Evolutionary conservation across 176 grass and related monocot genomes (phyloP), one percentile per base, ranked within the genome.

Genomic region (Aegilops sharonensis): DNA sequence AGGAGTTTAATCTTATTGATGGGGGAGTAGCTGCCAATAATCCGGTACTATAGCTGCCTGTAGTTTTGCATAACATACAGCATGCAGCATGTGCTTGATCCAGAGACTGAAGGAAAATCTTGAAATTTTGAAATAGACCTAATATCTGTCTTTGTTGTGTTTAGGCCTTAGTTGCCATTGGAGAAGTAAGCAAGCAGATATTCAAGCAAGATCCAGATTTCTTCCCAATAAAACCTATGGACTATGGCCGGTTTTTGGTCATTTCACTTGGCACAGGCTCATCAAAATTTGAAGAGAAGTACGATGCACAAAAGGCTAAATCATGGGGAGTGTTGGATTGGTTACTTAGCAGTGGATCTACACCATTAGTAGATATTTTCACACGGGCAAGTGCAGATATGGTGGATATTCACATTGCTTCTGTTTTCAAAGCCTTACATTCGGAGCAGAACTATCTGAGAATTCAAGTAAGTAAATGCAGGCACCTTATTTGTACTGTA

Each of bases 1-100:
- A 85, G 85, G 91, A 98, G 81, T 98, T 98, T 88, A 81, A 98
- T 88, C 88, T 93, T 74, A 91, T 95, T 85, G 95, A 95, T 59
- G 95, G 93, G 64, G 95, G 93, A 74, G 86, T 95, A 25, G 91
- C 93, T 69, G 89, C 93, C 78, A 98, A 98, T 88, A 98, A 98
- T 87, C 95, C 88, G 23, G 93, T 93, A 93, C 29, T 11, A 64
- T 75, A 74, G 42, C 52, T 63, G 27, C 76, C 25, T 79, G 31
- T 85, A 84, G 31, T 34, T 77, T 54, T 85, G 31, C 71, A 57
- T 71, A 47, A 77, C 7, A 43, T 64, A 25, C 35, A 35, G 78
- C 30, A 61, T 75, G n/a, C 30, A 11, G 84, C 61, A 64, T 68
- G 71, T 81, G 24, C 40, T n/a, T 75, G 75, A 74, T 87, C 84